Conservation (phyloP, 75 land plant genomes). For the Chamaecyparis obtusa region DNA sequence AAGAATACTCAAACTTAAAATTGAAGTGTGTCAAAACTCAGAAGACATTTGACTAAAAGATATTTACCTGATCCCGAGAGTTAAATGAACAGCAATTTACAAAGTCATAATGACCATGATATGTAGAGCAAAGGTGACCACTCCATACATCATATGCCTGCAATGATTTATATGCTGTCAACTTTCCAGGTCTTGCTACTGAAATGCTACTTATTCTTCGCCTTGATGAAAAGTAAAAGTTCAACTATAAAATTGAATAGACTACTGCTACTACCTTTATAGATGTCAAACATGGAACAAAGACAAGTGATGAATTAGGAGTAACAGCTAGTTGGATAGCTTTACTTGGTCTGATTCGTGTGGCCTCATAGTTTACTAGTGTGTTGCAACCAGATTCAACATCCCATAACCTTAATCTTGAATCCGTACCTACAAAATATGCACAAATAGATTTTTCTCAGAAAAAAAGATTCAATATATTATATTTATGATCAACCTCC, state of each 20-base stretch:
- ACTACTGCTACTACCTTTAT: constrained; percentile 47
- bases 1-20: constrained; percentile 3
- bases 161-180: not conserved
- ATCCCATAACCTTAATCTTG: constrained; percentile 93
- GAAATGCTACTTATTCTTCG: not conserved
- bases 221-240: not conserved
- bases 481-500: not conserved
- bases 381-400: constrained; percentile 92
- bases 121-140: constrained; percentile 53
- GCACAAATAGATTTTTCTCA: not conserved
- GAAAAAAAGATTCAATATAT: not conserved
- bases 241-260: not conserved
- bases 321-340: constrained; percentile 68
- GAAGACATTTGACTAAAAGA: not conserved
- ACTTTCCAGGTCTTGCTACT: not conserved
- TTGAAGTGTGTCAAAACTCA: not conserved
- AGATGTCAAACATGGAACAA: constrained; percentile 72
- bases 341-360: constrained; percentile 54
- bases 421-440: constrained; percentile 81
- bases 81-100: constrained; percentile 86
- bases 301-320: constrained; percentile 70
- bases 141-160: constrained; percentile 92
- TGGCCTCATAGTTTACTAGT: constrained; percentile 77
- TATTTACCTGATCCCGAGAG: constrained; percentile 68
- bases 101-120: constrained; percentile 85